phyloP scores from a whole-genome alignment of 2,329 filamentous ascomycete genomes.

The Exserohilum rostratum region DNA sequence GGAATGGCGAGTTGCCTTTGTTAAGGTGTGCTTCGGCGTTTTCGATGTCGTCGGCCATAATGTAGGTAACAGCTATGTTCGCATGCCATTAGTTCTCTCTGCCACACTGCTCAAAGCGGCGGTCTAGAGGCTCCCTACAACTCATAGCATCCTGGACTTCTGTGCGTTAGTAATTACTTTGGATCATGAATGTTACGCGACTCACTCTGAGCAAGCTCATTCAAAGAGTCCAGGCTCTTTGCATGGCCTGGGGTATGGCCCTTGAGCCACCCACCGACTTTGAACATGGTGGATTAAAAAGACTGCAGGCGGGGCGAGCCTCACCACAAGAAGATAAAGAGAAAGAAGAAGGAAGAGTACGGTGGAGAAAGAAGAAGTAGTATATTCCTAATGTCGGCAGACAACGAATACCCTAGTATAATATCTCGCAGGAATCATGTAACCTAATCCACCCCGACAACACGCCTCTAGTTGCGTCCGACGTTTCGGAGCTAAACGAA shows the following conservation, averaged over 20 bases:
- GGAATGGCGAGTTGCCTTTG: conserved; percentile 81
- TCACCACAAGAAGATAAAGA: background rate
- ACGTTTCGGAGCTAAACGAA: conserved; percentile 19
- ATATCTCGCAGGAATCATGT: conserved; percentile 6
- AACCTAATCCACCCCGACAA: conserved; percentile 9
- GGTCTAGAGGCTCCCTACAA: conserved; percentile 37
- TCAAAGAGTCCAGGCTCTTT: conserved; percentile 62
- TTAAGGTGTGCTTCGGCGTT: conserved; percentile 76
- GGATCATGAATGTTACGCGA: background rate
- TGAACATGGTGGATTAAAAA: conserved; percentile 31
- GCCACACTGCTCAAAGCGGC: background rate
- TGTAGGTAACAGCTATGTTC: conserved; percentile 66
- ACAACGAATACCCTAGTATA: conserved; percentile 2
- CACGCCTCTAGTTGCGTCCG: conserved; percentile 25
- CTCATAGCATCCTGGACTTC: conserved; percentile 56
- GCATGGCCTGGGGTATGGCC: conserved; percentile 50
- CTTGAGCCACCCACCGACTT: conserved; percentile 50
- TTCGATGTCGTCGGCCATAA: conserved; percentile 90
- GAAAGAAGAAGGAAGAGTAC: background rate
- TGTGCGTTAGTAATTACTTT: conserved; percentile 21
- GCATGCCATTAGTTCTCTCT: conserved; percentile 32
- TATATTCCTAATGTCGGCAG: background rate
- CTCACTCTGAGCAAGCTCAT: conserved; percentile 63
- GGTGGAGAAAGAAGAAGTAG: background rate
- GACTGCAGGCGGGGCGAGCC: background rate